These are phyloP conservation scores for Tetrahymena borealis DNA, from an alignment of 73 alveolate genomes.

Conservation along the genomic window DNA sequence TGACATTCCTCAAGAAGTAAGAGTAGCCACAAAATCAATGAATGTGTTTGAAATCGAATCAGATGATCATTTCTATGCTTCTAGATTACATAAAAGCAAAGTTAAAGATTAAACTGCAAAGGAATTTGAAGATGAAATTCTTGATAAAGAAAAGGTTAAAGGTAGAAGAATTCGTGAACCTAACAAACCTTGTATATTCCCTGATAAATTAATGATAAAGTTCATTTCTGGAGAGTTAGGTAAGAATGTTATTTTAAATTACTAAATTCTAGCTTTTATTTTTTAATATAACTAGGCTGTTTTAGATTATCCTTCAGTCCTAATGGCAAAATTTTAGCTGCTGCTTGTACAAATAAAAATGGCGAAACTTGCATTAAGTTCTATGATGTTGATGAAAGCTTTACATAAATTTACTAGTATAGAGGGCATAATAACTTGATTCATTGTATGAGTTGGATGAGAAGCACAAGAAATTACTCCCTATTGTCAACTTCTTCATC, in stretches of 20 bases:
- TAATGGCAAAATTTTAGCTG: constrained; percentile 89
- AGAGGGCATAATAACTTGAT: constrained; percentile 94
- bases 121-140: constrained; percentile 23
- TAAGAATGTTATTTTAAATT: neutral
- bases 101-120: neutral
- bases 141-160: constrained; percentile 35
- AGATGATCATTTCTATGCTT: constrained; percentile 13
- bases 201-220: constrained; percentile 73
- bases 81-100: neutral
- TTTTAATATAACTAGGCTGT: constrained; percentile 64
- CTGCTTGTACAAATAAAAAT: constrained; percentile 84
- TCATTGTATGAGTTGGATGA: constrained; percentile 86
- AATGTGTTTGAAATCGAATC: constrained; percentile 41
- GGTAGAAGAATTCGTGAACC: constrained; percentile 76
- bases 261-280: too few species aligned
- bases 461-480: constrained; percentile 60
- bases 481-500: constrained; percentile 71
- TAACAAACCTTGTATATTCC: constrained; percentile 75
- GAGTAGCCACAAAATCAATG: neutral
- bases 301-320: constrained; percentile 83
- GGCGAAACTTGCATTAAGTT: constrained; percentile 86
- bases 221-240: constrained; percentile 64
- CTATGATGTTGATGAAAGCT: constrained; percentile 74
- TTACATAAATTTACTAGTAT: constrained; percentile 32
- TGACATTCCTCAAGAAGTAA: neutral